Conservation (phyloP, 495 filamentous ascomycete genomes). For the Tuber melanosporum region DNA sequence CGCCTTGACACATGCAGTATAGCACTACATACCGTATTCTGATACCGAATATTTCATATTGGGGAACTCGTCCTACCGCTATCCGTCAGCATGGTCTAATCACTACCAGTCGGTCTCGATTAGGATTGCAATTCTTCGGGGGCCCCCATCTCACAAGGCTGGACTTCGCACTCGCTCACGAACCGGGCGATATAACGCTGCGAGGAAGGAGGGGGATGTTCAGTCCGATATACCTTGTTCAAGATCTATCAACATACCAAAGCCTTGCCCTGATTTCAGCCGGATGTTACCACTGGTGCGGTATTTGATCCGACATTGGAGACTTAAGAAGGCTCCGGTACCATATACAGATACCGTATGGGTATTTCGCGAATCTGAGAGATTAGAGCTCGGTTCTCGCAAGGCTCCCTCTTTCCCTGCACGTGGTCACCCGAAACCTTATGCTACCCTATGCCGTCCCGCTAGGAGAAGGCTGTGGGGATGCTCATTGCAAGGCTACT, state of each 20-base stretch:
- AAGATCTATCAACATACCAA: neutral
- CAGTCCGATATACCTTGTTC: neutral
- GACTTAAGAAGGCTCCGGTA: neutral
- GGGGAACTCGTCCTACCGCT: neutral
- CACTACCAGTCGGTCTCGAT: neutral
- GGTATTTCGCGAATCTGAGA: neutral
- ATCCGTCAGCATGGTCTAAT: neutral
- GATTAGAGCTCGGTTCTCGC: neutral
- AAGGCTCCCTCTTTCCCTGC: neutral
- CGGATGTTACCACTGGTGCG: neutral
- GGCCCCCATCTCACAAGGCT: neutral
- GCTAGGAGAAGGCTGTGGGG: neutral
- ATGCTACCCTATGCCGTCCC: neutral
- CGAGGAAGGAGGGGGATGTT: neutral
- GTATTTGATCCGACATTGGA: conserved; percentile 1
- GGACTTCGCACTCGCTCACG: neutral
- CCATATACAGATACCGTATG: neutral
- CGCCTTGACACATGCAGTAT: neutral
- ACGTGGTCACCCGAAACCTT: neutral
- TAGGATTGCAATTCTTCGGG: neutral
- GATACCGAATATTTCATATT: neutral
- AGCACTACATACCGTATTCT: neutral
- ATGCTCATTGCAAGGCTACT: neutral
- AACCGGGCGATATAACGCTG: neutral
- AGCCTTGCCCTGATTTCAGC: neutral